Percentiles rank a stretch among this genome's conserved stretches.
These are phyloP conservation scores for Cadophora sp. DNA, from an alignment of 2,329 filamentous ascomycete genomes.

Conservation along the genomic window DNA sequence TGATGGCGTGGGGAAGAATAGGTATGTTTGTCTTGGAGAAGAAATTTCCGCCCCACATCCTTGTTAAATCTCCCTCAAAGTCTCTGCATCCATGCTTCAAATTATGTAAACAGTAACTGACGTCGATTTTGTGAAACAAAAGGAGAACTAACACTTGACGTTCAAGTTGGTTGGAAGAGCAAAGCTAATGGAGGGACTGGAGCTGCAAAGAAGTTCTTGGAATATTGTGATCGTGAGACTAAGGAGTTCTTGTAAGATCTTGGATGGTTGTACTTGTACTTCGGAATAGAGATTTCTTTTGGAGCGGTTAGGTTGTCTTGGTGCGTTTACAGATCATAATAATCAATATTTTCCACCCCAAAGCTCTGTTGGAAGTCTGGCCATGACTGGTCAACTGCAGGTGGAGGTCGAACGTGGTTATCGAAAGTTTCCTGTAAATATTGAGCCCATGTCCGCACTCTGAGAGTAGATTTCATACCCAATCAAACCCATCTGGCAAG, in stretches of 20 bases:
- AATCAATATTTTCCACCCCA: constrained; percentile 17
- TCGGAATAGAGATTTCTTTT: background rate
- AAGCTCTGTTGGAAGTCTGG: constrained; percentile 25
- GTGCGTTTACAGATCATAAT: constrained; percentile 22
- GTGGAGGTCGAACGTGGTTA: constrained; percentile 28
- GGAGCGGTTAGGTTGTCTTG: background rate
- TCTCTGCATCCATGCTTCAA: no score
- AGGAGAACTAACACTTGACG: constrained; percentile 31
- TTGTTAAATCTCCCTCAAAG: no score
- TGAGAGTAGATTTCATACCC: constrained; percentile 20
- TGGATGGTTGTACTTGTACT: background rate
- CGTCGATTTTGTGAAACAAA: constrained; percentile 6
- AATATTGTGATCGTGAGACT: constrained; percentile 46
- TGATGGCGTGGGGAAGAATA: constrained; percentile 52
- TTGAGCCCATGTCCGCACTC: background rate
- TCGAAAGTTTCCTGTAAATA: constrained; percentile 34
- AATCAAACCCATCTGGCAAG: constrained; percentile 36
- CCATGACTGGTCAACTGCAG: constrained; percentile 26
- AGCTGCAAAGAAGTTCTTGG: constrained; percentile 45
- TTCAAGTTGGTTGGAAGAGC: constrained; percentile 36
- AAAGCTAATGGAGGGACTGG: constrained; percentile 42
- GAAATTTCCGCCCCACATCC: no score
- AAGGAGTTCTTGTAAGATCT: constrained; percentile 27
- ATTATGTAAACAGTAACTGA: background rate
- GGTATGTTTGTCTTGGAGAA: background rate